Evolutionary conservation across 2,329 filamentous ascomycete species (phyloP).

Genomic region (Cytospora mali): DNA sequence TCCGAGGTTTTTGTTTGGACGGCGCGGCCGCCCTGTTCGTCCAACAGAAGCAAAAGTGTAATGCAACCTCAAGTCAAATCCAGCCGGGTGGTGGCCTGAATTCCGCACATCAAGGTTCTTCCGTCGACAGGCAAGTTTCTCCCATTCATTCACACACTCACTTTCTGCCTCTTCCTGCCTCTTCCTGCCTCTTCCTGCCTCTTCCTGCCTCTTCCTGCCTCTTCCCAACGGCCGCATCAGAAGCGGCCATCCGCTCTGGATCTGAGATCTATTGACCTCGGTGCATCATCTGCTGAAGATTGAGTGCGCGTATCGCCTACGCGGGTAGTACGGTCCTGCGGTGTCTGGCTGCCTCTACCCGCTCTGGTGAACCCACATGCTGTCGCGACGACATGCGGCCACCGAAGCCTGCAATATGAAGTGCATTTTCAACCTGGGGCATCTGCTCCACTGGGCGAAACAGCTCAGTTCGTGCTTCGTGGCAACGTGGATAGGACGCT

Average conservation of each 20-base stretch:
- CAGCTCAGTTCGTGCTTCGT: constrained; percentile 6
- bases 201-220: neutral
- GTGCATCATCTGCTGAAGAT: constrained; percentile 4
- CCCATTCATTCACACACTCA: too few species aligned
- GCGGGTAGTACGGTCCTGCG: constrained; percentile 14
- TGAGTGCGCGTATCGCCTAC: constrained; percentile 11
- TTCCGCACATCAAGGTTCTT: neutral
- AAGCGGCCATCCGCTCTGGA: constrained; percentile 19
- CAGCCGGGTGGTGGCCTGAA: constrained; percentile 9
- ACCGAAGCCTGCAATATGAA: neutral
- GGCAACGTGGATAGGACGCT: constrained; percentile 15
- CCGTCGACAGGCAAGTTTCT: neutral
- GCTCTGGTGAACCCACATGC: neutral
- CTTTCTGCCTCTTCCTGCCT: too few species aligned
- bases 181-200: neutral
- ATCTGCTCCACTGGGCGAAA: neutral
- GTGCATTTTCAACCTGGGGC: constrained; percentile 1
- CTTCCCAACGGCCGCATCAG: neutral
- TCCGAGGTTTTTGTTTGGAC: neutral
- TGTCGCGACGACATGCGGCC: neutral
- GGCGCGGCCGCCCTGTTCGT: constrained; percentile 18
- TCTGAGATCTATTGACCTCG: constrained; percentile 13
- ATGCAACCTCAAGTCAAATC: constrained; percentile 16
- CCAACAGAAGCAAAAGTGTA: constrained; percentile 21
- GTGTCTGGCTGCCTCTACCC: constrained; percentile 5